Conservation (phyloP, 2,329 filamentous ascomycete species). For the Raffaelea deltoideospora region DNA sequence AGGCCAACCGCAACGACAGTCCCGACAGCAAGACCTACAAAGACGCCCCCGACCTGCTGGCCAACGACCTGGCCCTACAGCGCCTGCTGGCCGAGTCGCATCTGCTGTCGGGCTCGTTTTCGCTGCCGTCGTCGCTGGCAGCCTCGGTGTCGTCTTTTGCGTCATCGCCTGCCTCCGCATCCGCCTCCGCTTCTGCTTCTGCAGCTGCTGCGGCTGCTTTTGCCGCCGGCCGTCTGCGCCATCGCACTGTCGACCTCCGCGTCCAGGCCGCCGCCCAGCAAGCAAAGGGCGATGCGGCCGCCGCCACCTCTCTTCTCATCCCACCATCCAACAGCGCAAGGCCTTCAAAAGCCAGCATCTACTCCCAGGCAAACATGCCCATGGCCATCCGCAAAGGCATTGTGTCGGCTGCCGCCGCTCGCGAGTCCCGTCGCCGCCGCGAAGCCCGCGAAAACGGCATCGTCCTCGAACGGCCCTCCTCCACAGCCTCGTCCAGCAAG, state of each 20-base stretch:
- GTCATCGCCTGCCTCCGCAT: too few relatives aligned
- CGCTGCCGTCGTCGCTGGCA: slow-evolving; percentile 22
- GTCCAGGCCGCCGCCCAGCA: slow-evolving; percentile 62
- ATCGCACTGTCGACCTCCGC: slow-evolving; percentile 71
- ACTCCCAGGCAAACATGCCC: slow-evolving; percentile 75
- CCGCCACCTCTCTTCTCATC: slow-evolving; percentile 25
- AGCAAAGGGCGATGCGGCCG: slow-evolving; percentile 61
- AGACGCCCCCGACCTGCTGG: slow-evolving; percentile 55
- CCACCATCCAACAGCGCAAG: slow-evolving; percentile 54
- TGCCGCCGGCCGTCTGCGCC: slow-evolving; percentile 53
- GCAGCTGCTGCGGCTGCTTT: slow-evolving; percentile 25
- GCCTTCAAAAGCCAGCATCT: slow-evolving; percentile 44
- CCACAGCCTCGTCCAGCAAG: background rate
- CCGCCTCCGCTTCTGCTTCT: too few relatives aligned
- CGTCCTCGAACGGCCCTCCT: slow-evolving; percentile 51
- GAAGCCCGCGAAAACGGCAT: slow-evolving; percentile 87
- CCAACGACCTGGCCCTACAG: slow-evolving; percentile 85
- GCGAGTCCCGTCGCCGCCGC: slow-evolving; percentile 55
- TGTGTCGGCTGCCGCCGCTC: slow-evolving; percentile 42
- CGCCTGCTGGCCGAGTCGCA: slow-evolving; percentile 84
- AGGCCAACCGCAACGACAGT: slow-evolving; percentile 16
- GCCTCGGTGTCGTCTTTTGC: too few relatives aligned
- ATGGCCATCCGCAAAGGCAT: slow-evolving; percentile 82
- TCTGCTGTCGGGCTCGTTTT: slow-evolving; percentile 48
- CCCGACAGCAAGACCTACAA: too few relatives aligned